A percentile compares a stretch with the other conserved stretches of the same genome.
phyloP scores from a whole-genome alignment of 164 flowering plant species.

The Warburgia ugandensis region DNA sequence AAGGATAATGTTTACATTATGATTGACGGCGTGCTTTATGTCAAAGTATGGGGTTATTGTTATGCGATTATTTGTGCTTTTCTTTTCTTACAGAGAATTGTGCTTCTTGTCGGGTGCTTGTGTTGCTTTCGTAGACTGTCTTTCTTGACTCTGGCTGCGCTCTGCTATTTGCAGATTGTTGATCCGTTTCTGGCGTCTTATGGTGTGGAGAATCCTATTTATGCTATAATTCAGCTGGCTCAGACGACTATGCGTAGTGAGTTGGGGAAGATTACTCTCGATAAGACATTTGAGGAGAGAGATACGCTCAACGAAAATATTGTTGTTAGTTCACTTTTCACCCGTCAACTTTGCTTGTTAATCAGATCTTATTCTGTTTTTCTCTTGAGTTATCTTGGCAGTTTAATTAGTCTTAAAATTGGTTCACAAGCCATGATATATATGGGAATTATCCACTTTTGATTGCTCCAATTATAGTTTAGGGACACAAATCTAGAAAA shows the following conservation, averaged over 20 bases:
- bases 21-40: constrained; percentile 80
- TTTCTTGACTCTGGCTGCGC: not conserved
- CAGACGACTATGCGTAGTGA: constrained; percentile 97
- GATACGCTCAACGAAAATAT: constrained; percentile 82
- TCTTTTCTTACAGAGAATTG: not conserved
- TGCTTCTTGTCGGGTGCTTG: not conserved
- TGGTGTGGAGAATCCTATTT: constrained; percentile 84
- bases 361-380: not conserved
- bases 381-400: not conserved
- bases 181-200: constrained; percentile 80
- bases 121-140: not conserved
- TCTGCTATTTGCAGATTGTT: constrained; percentile 46
- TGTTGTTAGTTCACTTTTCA: constrained; percentile 52
- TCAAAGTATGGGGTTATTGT: constrained; percentile 40
- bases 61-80: not conserved
- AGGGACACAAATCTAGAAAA: too few species aligned
- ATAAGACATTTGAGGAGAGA: constrained; percentile 88
- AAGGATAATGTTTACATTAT: constrained; percentile 85
- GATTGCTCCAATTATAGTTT: too few species aligned
- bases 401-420: too few species aligned
- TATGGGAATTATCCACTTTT: too few species aligned
- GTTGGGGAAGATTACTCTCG: constrained; percentile 86
- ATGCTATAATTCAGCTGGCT: constrained; percentile 85
- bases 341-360: too few species aligned
- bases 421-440: too few species aligned